Base-by-base conservation (phyloP, 495 filamentous ascomycete species). In the Aspergillus funiculosus region DNA sequence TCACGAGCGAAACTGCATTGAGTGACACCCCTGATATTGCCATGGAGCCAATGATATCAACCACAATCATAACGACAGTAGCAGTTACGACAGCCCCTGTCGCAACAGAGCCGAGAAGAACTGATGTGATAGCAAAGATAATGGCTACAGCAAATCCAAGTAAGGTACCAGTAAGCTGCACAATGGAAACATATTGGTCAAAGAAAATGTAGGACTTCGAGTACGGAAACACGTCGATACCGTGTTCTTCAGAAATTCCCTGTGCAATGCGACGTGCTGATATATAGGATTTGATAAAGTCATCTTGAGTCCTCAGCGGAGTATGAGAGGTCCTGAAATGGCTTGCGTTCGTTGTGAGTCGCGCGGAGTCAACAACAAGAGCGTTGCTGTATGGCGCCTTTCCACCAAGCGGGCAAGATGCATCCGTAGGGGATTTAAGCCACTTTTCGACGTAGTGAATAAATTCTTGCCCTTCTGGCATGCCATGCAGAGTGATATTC, bases 151-250 rank as follows among this genome's bases (percentile, higher is more conserved):
- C 92, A 4, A 85, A 83, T 26, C 87, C 81, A 42, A 98, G 74
- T 6, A 98, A 77, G 1, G 84, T 76, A 4, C 76, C 81, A 0
- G 92, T 87, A 4, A 96, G 76, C 19, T 67, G 73, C 24, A 92
- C 81, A 51, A 98, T 96, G 45, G 78, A 76, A 1, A 86, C 75
- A 62, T 98, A 98, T 60, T 96, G 92, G 67, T 98, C 91, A 61
- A 98, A 97, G 77, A 96, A 98, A 54, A 98, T 89, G 69, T 98
- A 98, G 61, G 92, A 90, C 53, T 96, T 83, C 30, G 83, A 87
- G 63, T 98, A 98, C 0, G 92, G 90, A 75, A 97, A 98, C 39
- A 97, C 81, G 18, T 84, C 75, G 32, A 87, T 79, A 6, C 76
- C 74, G 9, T 87, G 86, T 38, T 70, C 75, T 30, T 75, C 63